Base-by-base conservation (phyloP, 306 rosid species). In the Canavalia gladiata region DNA sequence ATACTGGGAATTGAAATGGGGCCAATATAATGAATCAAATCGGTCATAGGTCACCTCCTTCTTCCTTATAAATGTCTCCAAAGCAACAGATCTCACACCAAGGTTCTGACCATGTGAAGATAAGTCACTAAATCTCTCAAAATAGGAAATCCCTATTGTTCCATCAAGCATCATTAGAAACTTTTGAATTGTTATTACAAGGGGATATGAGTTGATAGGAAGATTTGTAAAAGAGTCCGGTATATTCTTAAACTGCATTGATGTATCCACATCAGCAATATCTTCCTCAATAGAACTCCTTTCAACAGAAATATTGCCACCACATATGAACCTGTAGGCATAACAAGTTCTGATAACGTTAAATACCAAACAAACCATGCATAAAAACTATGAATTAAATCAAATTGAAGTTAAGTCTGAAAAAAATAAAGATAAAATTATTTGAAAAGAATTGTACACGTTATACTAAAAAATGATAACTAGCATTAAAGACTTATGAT, bases 91-190 rank as follows among this genome's bases (percentile, higher is more conserved):
- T 31, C 87, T 85, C 65, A 74, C 84, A 60, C 85, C 77, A 49
- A 52, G 43, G 50, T 41, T 78, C 51, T 77, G 85, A 69, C 55
- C 57, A 52, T 8, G 7, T 73, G 83, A 43, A 8, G 68, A 64
- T 8, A 81, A 42, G 47, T 81, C 90, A 35, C 39, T 72, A 67
- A 94, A 91, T 62, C 92, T 89, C 68, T 83, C 92, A 77, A 94
- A 94, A 83, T 80, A 94, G 5, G 98, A 91, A 74, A 89, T 83
- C 31, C 88, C 79, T 78, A 94, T 43, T 50, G 97, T 86, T 74
- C 93, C 92, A 78, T 94, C 94, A 41, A 94, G 93, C 98, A 94
- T 94, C 93, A 91, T 87, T 79, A 94, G 67, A 81, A 94, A 87
- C 80, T 94, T 91, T 33, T 89, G 83, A 84, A 94, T 91, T 50